Evolutionary conservation across 1,139 yeast species (phyloP).

Genomic region (Debaryomycetaceae sp.): DNA sequence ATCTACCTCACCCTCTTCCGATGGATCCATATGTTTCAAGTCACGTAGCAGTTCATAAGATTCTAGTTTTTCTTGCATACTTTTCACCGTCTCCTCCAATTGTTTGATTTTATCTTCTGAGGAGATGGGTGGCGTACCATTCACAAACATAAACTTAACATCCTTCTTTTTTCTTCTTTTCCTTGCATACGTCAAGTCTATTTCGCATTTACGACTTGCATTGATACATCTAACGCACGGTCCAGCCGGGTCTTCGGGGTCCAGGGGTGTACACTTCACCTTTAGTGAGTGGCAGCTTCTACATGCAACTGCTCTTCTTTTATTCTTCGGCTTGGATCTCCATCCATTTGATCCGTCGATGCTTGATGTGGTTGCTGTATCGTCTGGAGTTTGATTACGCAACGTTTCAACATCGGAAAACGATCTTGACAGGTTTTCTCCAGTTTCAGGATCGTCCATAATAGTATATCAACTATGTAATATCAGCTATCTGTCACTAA

Average conservation of each 20-base stretch:
- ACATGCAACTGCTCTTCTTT: conserved; percentile 56
- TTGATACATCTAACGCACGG: conserved; percentile 75
- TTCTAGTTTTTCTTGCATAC: background rate
- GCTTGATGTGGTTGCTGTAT: background rate
- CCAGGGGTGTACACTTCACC: conserved; percentile 77
- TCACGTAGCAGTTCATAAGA: background rate
- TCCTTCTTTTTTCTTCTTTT: conserved; percentile 46
- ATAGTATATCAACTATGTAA: background rate
- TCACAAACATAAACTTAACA: conserved; percentile 15
- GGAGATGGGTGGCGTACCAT: conserved; percentile 5
- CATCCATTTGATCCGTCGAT: background rate
- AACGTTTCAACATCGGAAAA: background rate
- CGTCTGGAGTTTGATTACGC: background rate
- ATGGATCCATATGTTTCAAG: conserved; percentile 17
- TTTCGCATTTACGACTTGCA: conserved; percentile 61
- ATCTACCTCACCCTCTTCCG: conserved; percentile 12
- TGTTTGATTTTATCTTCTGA: conserved; percentile 6
- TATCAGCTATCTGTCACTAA: too few relatives aligned
- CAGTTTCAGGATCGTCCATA: background rate
- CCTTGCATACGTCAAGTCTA: conserved; percentile 59
- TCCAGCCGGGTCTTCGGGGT: conserved; percentile 52
- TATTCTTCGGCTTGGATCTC: conserved; percentile 10
- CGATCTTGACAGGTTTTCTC: background rate
- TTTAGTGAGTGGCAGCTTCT: conserved; percentile 76
- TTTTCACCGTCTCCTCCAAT: conserved; percentile 12